Evolutionary conservation across 257 asterid species (phyloP).

Genomic region (Rehmannia glutinosa): DNA sequence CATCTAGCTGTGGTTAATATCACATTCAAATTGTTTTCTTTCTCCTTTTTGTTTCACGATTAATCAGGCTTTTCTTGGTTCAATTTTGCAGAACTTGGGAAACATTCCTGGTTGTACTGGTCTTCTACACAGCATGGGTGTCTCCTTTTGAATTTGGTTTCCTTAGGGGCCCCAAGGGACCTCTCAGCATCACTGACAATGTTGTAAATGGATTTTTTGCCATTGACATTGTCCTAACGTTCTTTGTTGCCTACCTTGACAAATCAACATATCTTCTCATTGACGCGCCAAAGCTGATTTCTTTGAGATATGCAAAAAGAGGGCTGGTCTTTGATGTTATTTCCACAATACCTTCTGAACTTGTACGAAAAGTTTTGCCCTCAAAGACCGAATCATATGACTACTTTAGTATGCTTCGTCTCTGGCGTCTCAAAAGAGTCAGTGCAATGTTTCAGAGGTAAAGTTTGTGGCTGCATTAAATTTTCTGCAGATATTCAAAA

Average conservation of each 20-base stretch:
- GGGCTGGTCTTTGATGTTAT: constrained; percentile 63
- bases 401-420: constrained; percentile 75
- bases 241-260: constrained; percentile 88
- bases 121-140: constrained; percentile 88
- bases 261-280: constrained; percentile 43
- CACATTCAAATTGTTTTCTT: too few species aligned
- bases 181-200: constrained; percentile 53
- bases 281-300: constrained; percentile 47
- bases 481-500: too few species aligned
- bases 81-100: constrained; percentile 57
- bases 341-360: constrained; percentile 65
- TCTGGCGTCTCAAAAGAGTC: constrained; percentile 88
- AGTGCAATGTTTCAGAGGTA: constrained; percentile 72
- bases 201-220: constrained; percentile 57
- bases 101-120: constrained; percentile 46
- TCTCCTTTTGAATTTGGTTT: constrained; percentile 87
- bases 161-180: constrained; percentile 34
- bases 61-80: background rate
- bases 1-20: too few species aligned
- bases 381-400: constrained; percentile 33
- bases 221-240: constrained; percentile 62
- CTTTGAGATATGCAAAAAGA: constrained; percentile 45
- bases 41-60: background rate
- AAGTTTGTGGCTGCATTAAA: background rate
- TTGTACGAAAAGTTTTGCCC: constrained; percentile 30